A percentile compares a stretch with the other conserved stretches of the same genome.
Conservation (phyloP, 768 basidiomycete species). For the Lactifluus hygrophoroides region DNA sequence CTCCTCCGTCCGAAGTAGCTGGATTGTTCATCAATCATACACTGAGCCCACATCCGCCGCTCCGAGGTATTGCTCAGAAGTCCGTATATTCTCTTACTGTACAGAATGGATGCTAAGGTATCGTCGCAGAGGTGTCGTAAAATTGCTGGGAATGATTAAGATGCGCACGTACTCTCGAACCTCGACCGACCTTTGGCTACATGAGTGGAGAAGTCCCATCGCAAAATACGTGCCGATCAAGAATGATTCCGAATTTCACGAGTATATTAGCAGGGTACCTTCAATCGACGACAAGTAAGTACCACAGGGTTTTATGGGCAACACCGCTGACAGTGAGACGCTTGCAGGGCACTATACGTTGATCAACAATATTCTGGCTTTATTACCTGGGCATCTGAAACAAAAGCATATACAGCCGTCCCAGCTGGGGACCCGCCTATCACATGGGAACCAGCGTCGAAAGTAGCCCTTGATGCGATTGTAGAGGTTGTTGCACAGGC, state of each 20-base stretch:
- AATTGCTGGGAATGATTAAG: slow-evolving; percentile 61
- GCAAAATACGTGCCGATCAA: slow-evolving; percentile 36
- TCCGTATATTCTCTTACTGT: slow-evolving; percentile 25
- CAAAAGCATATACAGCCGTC: slow-evolving; percentile 50
- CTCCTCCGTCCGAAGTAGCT: slow-evolving; percentile 44
- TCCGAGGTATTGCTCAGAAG: slow-evolving; percentile 59
- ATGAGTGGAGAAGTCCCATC: slow-evolving; percentile 62
- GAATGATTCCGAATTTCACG: slow-evolving; percentile 44
- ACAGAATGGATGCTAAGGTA: slow-evolving; percentile 3
- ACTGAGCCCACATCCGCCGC: slow-evolving; percentile 63
- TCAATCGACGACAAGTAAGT: slow-evolving; percentile 18
- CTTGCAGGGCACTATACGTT: slow-evolving; percentile 40
- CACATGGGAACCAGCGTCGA: slow-evolving; percentile 48
- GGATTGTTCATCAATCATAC: slow-evolving; percentile 58
- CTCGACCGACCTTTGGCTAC: slow-evolving; percentile 60
- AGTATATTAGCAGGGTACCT: slow-evolving; percentile 29
- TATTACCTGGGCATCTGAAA: slow-evolving; percentile 55
- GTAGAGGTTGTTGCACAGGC: slow-evolving; percentile 35
- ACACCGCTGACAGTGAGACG: not conserved
- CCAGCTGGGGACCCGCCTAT: slow-evolving; percentile 32
- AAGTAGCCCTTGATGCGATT: slow-evolving; percentile 44
- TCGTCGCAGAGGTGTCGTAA: slow-evolving; percentile 50
- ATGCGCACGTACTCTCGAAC: slow-evolving; percentile 63
- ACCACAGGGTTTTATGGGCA: not conserved
- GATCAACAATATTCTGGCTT: slow-evolving; percentile 78